Evolutionary conservation across 768 basidiomycete genomes (phyloP), one percentile per base, ranked within the genome.

Genomic region (Boletus rex-veris): DNA sequence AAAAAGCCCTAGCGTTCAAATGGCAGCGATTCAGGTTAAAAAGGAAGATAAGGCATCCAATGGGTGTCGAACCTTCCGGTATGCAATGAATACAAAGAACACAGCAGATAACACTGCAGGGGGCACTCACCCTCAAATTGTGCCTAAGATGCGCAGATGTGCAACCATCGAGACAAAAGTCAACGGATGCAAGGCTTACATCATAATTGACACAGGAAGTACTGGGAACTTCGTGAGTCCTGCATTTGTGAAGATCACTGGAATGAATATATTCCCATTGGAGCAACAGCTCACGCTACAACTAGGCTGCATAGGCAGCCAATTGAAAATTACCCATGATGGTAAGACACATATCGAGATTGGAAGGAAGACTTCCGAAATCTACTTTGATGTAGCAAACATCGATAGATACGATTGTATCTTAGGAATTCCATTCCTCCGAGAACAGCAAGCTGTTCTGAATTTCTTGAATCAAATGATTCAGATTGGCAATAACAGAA

Each of bases 401-500:
- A 45, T 45, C 4, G 4, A 45, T 2, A 0, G 1, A 11, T 45
- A 45, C 10, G 5, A 45, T 5, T 31, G 18, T 31, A 31, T 45
- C 1, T 12, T 45, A 0, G 44, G 30, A 14, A 45, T 31, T 7
- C 44, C 28, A 18, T 33, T 45, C 45, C 31, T 35, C 0, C 3
- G 2, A 14, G 14, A 45, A 35, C 10, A n/a, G 2, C 2, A 14
- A 35, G 30, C 8, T 3, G 7, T 16, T 12, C 12, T 45, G 0
- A 14, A 21, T 8, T 45, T 45, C 5, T 2, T 5, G 2, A 7
- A 35, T 4, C 10, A 45, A 5, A 4, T 0, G 1, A 19, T 45
- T 8, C n/a, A 14, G 2, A 45, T 45, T 15, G 14, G 19, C 7
- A 2, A 14, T 8, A 1, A 2, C 0, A 21, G 0, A 1, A 35